phyloP scores from a whole-genome alignment of 2,329 filamentous ascomycete genomes.

The Emmonsiellopsis sp. region DNA sequence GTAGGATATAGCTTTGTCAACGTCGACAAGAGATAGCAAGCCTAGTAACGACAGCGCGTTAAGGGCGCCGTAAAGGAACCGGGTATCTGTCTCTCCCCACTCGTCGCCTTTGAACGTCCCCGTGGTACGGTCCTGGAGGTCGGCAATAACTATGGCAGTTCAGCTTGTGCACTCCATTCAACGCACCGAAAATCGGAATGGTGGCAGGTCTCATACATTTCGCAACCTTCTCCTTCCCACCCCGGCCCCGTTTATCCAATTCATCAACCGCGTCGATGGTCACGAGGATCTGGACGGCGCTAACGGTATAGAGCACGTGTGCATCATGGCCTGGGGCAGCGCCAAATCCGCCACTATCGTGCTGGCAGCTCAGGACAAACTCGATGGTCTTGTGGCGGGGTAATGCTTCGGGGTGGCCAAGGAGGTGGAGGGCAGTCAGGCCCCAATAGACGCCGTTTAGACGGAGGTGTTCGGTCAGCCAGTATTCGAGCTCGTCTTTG shows the following conservation, averaged over 20 bases:
- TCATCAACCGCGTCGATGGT: conserved; percentile 77
- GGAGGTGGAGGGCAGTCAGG: conserved; percentile 74
- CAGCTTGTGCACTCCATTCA: neutral
- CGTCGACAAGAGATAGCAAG: conserved; percentile 63
- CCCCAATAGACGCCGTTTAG: conserved; percentile 98
- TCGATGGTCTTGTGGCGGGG: conserved; percentile 73
- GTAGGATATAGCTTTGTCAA: conserved; percentile 70
- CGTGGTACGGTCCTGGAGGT: conserved; percentile 67
- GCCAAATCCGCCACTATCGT: conserved; percentile 81
- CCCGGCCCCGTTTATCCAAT: conserved; percentile 60
- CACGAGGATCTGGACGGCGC: conserved; percentile 85
- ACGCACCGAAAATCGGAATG: conserved; percentile 7
- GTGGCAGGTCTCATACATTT: conserved; percentile 54
- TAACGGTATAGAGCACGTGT: conserved; percentile 93
- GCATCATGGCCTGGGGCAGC: conserved; percentile 90
- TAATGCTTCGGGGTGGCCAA: conserved; percentile 71
- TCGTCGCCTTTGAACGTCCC: conserved; percentile 91
- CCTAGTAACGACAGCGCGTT: conserved; percentile 81
- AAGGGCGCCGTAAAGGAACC: conserved; percentile 84
- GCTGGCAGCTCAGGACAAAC: conserved; percentile 92
- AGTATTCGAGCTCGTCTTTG: conserved; percentile 94
- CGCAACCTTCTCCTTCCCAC: conserved; percentile 63
- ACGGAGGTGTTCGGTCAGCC: conserved; percentile 92
- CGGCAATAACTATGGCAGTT: conserved; percentile 57
- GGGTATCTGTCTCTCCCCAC: conserved; percentile 93